Conservation (phyloP, 176 grass and related monocot species). For the Hsuehochloa calcarea region DNA sequence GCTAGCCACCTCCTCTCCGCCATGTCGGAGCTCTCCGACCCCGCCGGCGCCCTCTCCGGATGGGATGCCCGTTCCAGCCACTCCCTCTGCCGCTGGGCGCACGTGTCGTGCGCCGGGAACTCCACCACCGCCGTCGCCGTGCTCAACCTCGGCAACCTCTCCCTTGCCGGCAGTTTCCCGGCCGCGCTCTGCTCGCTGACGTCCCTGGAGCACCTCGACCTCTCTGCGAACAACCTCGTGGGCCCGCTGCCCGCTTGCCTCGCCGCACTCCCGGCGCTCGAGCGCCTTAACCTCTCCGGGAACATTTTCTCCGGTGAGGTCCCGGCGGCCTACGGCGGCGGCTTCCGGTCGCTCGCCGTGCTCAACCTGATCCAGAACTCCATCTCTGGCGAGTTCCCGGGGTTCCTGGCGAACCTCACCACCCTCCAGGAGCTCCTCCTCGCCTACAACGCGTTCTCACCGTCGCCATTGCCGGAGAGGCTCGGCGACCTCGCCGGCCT, state of each 20-base stretch:
- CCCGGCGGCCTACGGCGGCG: slow-evolving; percentile 49
- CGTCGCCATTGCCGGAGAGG: slow-evolving; percentile 52
- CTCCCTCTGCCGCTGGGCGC: slow-evolving; percentile 64
- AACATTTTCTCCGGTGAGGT: slow-evolving; percentile 75
- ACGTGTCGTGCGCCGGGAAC: slow-evolving; percentile 44
- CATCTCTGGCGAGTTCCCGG: slow-evolving; percentile 55
- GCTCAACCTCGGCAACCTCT: slow-evolving; percentile 36
- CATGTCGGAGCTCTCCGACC: slow-evolving; percentile 44
- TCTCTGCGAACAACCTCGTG: slow-evolving; percentile 49
- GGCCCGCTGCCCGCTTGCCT: slow-evolving; percentile 57
- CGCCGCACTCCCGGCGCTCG: slow-evolving; percentile 44
- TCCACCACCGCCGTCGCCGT: slow-evolving; percentile 19
- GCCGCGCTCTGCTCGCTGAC: slow-evolving; percentile 44
- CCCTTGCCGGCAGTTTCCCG: slow-evolving; percentile 58
- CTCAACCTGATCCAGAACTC: slow-evolving; percentile 57
- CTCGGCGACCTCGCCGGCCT: slow-evolving; percentile 50
- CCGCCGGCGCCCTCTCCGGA: slow-evolving; percentile 35
- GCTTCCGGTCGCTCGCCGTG: slow-evolving; percentile 42
- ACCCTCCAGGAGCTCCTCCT: slow-evolving; percentile 52
- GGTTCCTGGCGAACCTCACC: slow-evolving; percentile 52
- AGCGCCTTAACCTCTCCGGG: slow-evolving; percentile 52
- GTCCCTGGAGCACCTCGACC: slow-evolving; percentile 55
- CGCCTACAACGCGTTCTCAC: slow-evolving; percentile 70
- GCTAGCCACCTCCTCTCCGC: slow-evolving; percentile 42
- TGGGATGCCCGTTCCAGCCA: slow-evolving; percentile 37